Evolutionary conservation across 2,329 filamentous ascomycete genomes (phyloP), one percentile per base, ranked within the genome.

Genomic region (Volutella citrinella): DNA sequence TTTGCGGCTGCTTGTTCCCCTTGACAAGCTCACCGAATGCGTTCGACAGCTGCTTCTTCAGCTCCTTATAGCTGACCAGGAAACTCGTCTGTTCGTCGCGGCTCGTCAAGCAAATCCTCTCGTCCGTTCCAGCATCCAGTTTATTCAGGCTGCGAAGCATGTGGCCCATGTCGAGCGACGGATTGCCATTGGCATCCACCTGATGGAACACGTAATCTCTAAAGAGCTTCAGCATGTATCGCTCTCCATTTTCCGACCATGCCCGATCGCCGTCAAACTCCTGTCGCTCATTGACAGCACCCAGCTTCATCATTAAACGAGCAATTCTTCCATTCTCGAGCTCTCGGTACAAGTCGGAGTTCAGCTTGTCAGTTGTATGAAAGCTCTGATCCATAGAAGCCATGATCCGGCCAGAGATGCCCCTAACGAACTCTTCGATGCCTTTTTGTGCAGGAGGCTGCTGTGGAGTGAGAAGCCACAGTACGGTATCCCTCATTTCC

Each of bases 161-260:
- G 64, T 97, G 90, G 4, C 85, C 91, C 38, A 96, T 69, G 56
- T 96, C 87, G 6, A 95, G 72, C 3, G 90, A 83, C 0, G 93
- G 85, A 33, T 86, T 84, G 11, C 88, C 89, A 37, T 87, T 80
- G 19, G 78, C 76, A 57, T 97, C 89, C 10, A 96, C 89, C 55
- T 95, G 90, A 60, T 98, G 93, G 65, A 97, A 98, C 24, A 96
- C 87, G 52, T 94, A 97, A 63, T 98, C 93, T 30, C 93, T 80
- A 70, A 97, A 97, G 8, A 98, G 75, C 64, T 95, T 96, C 45
- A 98, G 72, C 57, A 87, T 85, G 59, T 95, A 97, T 18, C 90
- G 80, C 52, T 95, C 88, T 17, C 91, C 91, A 29, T 86, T 93
- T 60, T 97, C 91, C 5, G 88, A 87, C 91, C 93, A 98, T 30